Percentiles rank a stretch among this genome's conserved stretches.
These are phyloP conservation scores for Asclepias syriaca DNA, from an alignment of 257 asterid species.

Conservation along the genomic window DNA sequence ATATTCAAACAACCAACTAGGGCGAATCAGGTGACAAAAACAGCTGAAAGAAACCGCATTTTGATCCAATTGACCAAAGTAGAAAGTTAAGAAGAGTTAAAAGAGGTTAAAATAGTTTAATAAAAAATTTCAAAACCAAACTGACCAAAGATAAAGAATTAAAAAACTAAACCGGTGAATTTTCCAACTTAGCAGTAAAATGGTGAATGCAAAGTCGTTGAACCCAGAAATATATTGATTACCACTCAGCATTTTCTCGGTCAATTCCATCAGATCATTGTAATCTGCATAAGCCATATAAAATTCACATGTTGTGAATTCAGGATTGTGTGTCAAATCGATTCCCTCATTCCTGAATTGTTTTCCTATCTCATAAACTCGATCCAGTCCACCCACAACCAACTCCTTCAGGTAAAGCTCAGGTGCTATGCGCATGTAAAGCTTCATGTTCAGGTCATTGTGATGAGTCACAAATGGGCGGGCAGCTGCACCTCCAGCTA, in stretches of 20 bases:
- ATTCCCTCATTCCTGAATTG: conserved; percentile 92
- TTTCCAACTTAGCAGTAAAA: too few species aligned
- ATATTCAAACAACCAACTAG: too few species aligned
- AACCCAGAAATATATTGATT: too few species aligned
- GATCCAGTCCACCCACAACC: conserved; percentile 87
- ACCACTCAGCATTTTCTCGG: conserved; percentile 76
- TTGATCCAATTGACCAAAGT: too few species aligned
- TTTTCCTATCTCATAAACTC: conserved; percentile 91
- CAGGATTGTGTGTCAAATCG: conserved; percentile 88
- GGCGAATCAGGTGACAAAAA: too few species aligned
- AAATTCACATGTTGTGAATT: conserved; percentile 87
- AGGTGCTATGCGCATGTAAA: conserved; percentile 83
- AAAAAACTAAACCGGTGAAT: too few species aligned
- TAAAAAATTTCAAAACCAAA: too few species aligned
- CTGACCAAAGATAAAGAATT: too few species aligned
- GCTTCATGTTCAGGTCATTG: conserved; percentile 71
- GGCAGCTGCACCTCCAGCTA: conserved; percentile 90
- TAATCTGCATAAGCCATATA: conserved; percentile 94
- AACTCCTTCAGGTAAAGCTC: conserved; percentile 81
- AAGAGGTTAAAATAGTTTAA: too few species aligned
- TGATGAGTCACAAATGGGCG: conserved; percentile 91
- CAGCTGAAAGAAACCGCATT: too few species aligned
- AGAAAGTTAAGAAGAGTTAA: too few species aligned
- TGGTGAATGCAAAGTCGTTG: too few species aligned
- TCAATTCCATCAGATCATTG: conserved; percentile 75